A percentile compares a stretch with the other conserved stretches of the same genome.
phyloP scores from a whole-genome alignment of 108 stramenopile species.

The Craspedostauros australis region DNA sequence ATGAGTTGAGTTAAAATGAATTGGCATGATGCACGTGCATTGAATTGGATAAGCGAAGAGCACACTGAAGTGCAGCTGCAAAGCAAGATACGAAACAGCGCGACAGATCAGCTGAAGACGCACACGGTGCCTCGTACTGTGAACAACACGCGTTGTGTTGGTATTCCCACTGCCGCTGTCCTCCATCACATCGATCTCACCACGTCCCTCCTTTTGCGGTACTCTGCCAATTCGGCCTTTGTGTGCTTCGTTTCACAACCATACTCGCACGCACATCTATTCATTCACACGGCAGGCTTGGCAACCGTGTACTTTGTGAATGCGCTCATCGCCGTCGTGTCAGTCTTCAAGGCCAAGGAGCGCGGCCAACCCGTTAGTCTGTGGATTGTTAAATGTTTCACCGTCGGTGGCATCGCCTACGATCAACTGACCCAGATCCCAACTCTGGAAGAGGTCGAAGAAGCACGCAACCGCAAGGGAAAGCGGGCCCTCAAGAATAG shows the following conservation, averaged over 20 bases:
- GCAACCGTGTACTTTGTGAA: constrained; percentile 68
- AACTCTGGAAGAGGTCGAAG: constrained; percentile 49
- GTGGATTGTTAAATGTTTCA: constrained; percentile 74
- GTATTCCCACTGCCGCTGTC: no score
- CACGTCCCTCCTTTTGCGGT: no score
- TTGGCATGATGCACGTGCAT: no score
- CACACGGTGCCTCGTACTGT: no score
- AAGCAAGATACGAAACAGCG: no score
- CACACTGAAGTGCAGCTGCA: no score
- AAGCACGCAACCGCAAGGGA: constrained; percentile 25
- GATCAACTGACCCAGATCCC: constrained; percentile 84
- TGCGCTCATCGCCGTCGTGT: constrained; percentile 57
- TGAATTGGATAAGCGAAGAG: no score
- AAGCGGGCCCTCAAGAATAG: constrained; percentile 45
- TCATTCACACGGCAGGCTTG: constrained; percentile 34
- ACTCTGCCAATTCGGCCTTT: neutral
- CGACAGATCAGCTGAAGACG: no score
- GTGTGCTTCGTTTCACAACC: neutral
- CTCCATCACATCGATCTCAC: no score
- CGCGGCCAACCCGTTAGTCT: constrained; percentile 56
- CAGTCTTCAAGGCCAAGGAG: constrained; percentile 59
- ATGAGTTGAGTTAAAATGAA: no score
- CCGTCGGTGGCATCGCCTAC: constrained; percentile 80
- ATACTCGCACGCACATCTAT: neutral
- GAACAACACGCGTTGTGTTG: no score